Evolutionary conservation across 1,284 basidiomycete species (phyloP), one percentile per base, ranked within the genome.

Genomic region (Leccinum angustisporum): DNA sequence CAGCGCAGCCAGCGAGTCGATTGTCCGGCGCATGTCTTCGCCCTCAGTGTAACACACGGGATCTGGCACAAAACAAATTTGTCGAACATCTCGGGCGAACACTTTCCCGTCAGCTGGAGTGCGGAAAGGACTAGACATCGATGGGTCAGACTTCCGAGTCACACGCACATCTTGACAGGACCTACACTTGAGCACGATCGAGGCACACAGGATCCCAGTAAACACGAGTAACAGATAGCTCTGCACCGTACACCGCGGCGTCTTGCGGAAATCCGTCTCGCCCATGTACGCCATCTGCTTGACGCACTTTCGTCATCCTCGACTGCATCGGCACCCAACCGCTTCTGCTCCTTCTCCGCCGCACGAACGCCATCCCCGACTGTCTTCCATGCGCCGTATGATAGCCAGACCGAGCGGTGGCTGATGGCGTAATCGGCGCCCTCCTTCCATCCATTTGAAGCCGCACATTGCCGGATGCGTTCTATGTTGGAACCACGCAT

Each of bases 31-130:
- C 33, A 99, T 97, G 58, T 98, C 95, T 75, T 98, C 96, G 64
- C 95, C 94, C 79, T 98, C 97, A 2, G 97, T 98, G 72, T 98
- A 98, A 27, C 27, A 77, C 96, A 98, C 1, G 95, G 96, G 3
- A 97, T 90, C 71, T 96, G 94, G 73, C 96, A 98, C 25, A 98
- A 84, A 57, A 98, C 88, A 71, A 99, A 98, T 77, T 98, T 98
- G 81, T 99, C 95, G 67, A 94, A 88, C 77, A 95, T 81, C 76
- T 99, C 97, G 0, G 97, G 96, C 2, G 83, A 85, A 1, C 93
- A 86, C 73, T 92, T 91, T 16, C 86, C 83, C 13, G 86, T 81
- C 59, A 98, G 85, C 75, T 98, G 94, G 21, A 98, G 79, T 0
- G 97, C 95, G 50, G 96, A 92, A 73, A 98, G 80, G 81, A 98